These are phyloP conservation scores for Darksidea phi DNA, from an alignment of 495 filamentous ascomycete species.

Conservation along the genomic window DNA sequence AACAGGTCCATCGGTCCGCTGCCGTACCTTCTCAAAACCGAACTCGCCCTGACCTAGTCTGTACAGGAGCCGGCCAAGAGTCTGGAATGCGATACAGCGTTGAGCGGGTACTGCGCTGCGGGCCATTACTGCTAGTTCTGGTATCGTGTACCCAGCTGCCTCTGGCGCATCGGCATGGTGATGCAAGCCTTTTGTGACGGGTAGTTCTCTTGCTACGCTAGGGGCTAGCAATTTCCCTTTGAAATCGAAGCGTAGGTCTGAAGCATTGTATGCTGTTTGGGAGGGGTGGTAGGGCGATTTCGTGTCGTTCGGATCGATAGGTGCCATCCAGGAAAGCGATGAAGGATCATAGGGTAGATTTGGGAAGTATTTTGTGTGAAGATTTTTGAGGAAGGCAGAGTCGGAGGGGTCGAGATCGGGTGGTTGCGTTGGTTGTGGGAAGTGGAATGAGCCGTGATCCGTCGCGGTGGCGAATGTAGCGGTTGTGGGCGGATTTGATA, in stretches of 20 bases:
- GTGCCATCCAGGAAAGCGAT: constrained; percentile 85
- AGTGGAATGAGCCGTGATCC: constrained; percentile 53
- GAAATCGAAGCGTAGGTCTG: constrained; percentile 85
- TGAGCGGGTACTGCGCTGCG: constrained; percentile 81
- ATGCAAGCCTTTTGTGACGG: constrained; percentile 76
- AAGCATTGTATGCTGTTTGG: constrained; percentile 66
- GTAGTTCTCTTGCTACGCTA: constrained; percentile 64
- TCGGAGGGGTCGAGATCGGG: constrained; percentile 80
- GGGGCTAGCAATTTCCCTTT: constrained; percentile 74
- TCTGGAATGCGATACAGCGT: constrained; percentile 88
- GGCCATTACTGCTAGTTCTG: constrained; percentile 78
- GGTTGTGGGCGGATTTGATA: constrained; percentile 22
- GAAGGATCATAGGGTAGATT: constrained; percentile 78
- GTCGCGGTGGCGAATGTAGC: constrained; percentile 34
- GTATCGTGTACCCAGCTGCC: constrained; percentile 90
- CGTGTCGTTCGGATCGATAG: constrained; percentile 55
- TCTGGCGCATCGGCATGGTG: constrained; percentile 93
- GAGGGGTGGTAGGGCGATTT: constrained; percentile 76
- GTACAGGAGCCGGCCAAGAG: constrained; percentile 80
- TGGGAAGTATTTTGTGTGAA: constrained; percentile 93
- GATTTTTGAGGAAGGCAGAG: constrained; percentile 74
- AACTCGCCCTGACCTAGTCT: constrained; percentile 78
- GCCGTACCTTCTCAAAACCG: constrained; percentile 55
- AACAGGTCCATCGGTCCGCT: constrained; percentile 64
- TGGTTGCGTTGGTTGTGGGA: constrained; percentile 57